phyloP scores from a whole-genome alignment of 2,329 filamentous ascomycete species.

The Zymoseptoria tritici region DNA sequence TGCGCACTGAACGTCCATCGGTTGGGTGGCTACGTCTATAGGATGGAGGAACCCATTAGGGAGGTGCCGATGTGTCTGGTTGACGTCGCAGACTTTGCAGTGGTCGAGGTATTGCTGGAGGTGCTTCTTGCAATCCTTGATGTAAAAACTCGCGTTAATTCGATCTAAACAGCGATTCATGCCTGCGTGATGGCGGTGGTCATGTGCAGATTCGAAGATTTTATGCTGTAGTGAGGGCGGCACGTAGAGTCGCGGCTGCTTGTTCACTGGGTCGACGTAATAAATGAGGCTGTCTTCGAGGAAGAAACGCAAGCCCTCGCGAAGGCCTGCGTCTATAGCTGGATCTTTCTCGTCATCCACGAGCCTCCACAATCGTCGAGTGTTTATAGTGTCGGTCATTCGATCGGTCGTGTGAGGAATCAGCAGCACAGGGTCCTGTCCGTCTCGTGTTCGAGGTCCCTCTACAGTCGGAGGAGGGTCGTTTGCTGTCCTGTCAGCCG shows the following conservation, averaged over 20 bases:
- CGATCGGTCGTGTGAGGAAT: background rate
- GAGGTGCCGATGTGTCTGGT: background rate
- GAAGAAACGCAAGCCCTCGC: background rate
- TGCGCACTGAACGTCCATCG: background rate
- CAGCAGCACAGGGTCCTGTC: background rate
- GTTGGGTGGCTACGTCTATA: background rate
- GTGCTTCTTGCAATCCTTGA: background rate
- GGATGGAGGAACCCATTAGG: background rate
- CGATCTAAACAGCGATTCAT: background rate
- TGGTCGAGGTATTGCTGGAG: background rate
- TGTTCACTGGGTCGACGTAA: background rate
- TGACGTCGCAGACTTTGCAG: background rate
- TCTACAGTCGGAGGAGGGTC: background rate
- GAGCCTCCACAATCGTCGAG: background rate
- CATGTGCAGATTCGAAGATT: background rate
- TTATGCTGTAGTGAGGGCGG: background rate
- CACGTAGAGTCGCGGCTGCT: background rate
- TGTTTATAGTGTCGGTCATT: background rate
- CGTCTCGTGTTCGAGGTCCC: background rate
- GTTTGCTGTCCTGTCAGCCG: background rate
- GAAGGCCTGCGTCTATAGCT: background rate
- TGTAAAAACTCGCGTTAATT: background rate
- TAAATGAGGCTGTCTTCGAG: constrained; percentile 1
- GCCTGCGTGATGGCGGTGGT: background rate
- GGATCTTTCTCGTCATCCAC: background rate